phyloP scores from a whole-genome alignment of 495 filamentous ascomycete genomes.

The Aspergillus egyptiacus region DNA sequence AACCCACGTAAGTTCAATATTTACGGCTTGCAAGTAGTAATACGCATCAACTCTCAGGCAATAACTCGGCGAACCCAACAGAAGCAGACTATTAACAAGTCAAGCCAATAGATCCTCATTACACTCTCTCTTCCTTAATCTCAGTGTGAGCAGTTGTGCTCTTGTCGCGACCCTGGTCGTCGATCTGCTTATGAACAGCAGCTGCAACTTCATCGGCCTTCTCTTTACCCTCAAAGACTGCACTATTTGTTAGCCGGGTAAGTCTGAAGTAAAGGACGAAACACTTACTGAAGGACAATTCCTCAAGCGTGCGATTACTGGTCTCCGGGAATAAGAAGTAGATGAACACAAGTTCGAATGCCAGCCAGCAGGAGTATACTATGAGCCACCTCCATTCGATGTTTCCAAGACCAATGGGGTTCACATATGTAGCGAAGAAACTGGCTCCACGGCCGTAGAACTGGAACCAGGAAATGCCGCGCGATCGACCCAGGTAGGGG shows the following conservation, averaged over 20 bases:
- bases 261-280: neutral
- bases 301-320: conserved; percentile 54
- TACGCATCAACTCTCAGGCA: too few relatives aligned
- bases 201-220: conserved; percentile 41
- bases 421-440: conserved; percentile 60
- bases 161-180: conserved; percentile 13
- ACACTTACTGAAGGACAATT: conserved; percentile 56
- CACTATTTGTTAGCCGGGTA: conserved; percentile 3
- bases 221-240: conserved; percentile 52
- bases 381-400: conserved; percentile 60
- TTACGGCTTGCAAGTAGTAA: too few relatives aligned
- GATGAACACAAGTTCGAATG: conserved; percentile 51
- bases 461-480: conserved; percentile 59
- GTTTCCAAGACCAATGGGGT: conserved; percentile 53
- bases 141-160: neutral
- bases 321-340: conserved; percentile 64
- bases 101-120: neutral
- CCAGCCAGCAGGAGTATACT: conserved; percentile 57
- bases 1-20: too few relatives aligned
- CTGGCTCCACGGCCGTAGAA: conserved; percentile 49
- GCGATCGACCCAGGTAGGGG: conserved; percentile 55
- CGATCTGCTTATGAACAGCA: conserved; percentile 41
- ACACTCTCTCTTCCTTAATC: conserved; percentile 6
- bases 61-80: too few relatives aligned
- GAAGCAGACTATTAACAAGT: neutral